phyloP scores from a whole-genome alignment of 1,139 yeast species.

The Taiozyma sp. region DNA sequence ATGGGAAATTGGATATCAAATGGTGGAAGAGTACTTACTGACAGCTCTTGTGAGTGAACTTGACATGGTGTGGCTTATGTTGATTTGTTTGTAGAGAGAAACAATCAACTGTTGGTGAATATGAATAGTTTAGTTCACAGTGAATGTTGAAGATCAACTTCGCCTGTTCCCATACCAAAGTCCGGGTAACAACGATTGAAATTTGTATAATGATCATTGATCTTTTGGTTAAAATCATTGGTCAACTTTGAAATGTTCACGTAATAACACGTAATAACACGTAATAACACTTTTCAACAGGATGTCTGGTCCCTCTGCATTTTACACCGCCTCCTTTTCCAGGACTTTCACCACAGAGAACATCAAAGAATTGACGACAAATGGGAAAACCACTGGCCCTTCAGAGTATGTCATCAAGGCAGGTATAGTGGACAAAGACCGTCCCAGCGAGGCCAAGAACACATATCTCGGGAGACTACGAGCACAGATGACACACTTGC shows the following conservation, averaged over 20 bases:
- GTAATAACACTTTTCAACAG: not conserved
- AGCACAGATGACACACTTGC: conserved; percentile 58
- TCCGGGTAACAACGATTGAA: not conserved
- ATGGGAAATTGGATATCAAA: not conserved
- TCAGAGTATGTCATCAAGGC: conserved; percentile 63
- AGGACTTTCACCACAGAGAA: not conserved
- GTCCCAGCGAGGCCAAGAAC: conserved; percentile 49
- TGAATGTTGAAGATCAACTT: too few species aligned
- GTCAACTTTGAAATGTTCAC: too few species aligned
- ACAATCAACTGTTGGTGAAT: too few species aligned
- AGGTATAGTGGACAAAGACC: conserved; percentile 67
- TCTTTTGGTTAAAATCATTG: too few species aligned
- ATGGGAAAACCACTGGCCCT: conserved; percentile 68
- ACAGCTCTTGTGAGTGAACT: not conserved
- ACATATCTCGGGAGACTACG: conserved; percentile 55
- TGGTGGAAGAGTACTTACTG: conserved; percentile 1
- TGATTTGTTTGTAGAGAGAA: too few species aligned
- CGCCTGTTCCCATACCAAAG: too few species aligned
- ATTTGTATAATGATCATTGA: too few species aligned
- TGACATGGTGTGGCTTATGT: not conserved
- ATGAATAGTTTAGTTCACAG: too few species aligned
- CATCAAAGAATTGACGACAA: conserved; percentile 39
- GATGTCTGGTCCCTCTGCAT: not conserved
- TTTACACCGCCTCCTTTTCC: not conserved
- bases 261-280: too few species aligned